Evolutionary conservation across 202 grass and related monocot genomes (phyloP), one percentile per base, ranked within the genome.

Genomic region (Elaeis oleifera): DNA sequence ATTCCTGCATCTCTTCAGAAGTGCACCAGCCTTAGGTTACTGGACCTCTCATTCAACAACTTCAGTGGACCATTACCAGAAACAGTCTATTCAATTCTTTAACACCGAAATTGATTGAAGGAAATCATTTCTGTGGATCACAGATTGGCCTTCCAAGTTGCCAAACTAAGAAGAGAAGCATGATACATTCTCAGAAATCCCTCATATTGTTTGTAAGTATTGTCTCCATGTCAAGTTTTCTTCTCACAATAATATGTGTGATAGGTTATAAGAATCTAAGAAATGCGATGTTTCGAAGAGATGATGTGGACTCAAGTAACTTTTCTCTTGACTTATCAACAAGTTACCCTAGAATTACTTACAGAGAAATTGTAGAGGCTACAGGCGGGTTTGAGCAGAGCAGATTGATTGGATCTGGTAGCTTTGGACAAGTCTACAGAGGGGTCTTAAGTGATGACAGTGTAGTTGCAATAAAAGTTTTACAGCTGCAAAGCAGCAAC

Each of bases 401-500:
- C 79, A 76, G 85, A 87, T 68, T 79, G 81, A 67, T 78, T 72
- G 61, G 80, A 71, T 78, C 76, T 71, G 82, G 87, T 0, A 18
- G 79, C 0, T 90, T 85, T 19, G 87, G 82, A 17, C 81, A 70
- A 8, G 82, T 90, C 15, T 90, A 90, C 68, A 63, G 59, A 51
- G 86, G 82, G 0, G 68, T 74, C 4, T 78, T 85, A 39, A 73
- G 68, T 15, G 78, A 54, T 59, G 76, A 72, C 31, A 17, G 72
- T 5, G 65, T 70, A 18, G 76, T 90, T 0, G 87, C 87, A 36
- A 74, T 85, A 7, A 90, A 90, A 83, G 87, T 85, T 22, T 72
- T 90, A 0, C 71, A 90, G 31, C 82, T 80, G 14, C 81, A 80
- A 71, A 63, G 61, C 5, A 70, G 81, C 8, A 77, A 77, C 60